Evolutionary conservation across 192 early-diverging fungal species (phyloP).

Genomic region (Chytriomyces confervae): DNA sequence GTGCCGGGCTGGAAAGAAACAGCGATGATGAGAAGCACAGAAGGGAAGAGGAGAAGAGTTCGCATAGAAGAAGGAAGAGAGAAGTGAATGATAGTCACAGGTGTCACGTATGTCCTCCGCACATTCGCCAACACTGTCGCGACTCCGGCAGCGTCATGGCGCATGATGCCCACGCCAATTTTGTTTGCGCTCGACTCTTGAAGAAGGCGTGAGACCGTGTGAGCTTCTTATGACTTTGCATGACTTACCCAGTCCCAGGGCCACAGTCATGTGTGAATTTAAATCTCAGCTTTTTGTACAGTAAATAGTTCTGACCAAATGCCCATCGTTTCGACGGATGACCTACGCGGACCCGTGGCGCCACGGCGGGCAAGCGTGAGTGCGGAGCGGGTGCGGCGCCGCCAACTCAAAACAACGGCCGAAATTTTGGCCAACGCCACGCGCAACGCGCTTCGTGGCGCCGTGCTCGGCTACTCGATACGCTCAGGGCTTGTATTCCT

Average conservation of each 20-base stretch:
- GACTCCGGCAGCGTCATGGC: constrained; percentile 60
- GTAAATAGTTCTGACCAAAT: not conserved
- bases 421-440: constrained; percentile 11
- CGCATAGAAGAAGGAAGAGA: no score
- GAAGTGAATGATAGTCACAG: constrained; percentile 29
- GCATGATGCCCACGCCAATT: constrained; percentile 93
- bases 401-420: not conserved
- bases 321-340: not conserved
- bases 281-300: not conserved
- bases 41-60: no score
- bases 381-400: not conserved
- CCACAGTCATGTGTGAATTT: not conserved
- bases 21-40: no score
- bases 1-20: constrained; percentile 66
- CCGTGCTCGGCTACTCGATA: constrained; percentile 32
- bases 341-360: not conserved
- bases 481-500: constrained; percentile 28
- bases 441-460: constrained; percentile 20
- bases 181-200: constrained; percentile 86
- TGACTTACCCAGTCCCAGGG: constrained; percentile 21
- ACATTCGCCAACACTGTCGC: constrained; percentile 85
- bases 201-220: not conserved
- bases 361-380: not conserved
- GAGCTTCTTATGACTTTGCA: not conserved
- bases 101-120: constrained; percentile 94